Evolutionary conservation across 805 yeast genomes (phyloP).

Genomic region (Saturnispora dispora): DNA sequence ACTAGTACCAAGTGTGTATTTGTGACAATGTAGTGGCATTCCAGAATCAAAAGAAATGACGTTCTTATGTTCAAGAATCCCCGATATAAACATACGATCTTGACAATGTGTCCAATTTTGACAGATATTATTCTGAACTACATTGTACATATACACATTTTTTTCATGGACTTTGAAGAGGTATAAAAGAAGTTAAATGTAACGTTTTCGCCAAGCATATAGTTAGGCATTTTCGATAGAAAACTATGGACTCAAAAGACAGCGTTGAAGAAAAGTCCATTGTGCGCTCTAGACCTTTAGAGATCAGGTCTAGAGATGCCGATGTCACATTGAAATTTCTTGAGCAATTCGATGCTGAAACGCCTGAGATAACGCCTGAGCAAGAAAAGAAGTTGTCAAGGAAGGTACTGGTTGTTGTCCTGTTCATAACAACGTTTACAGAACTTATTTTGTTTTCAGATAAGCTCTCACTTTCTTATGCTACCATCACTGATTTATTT

Average conservation of each 20-base stretch:
- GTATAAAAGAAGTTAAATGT: neutral
- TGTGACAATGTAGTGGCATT: neutral
- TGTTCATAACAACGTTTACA: slow-evolving; percentile 20
- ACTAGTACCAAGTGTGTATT: neutral
- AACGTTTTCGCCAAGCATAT: neutral
- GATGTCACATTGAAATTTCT: slow-evolving; percentile 23
- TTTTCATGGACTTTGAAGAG: neutral
- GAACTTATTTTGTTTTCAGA: slow-evolving; percentile 30
- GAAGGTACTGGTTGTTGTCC: slow-evolving; percentile 18
- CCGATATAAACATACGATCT: neutral
- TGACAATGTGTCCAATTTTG: neutral
- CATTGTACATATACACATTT: neutral
- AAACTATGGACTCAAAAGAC: neutral
- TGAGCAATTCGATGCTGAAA: slow-evolving; percentile 16
- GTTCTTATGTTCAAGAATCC: neutral
- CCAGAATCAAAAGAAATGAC: neutral
- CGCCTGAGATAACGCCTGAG: slow-evolving; percentile 17
- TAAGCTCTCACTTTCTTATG: slow-evolving; percentile 35
- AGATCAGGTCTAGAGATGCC: slow-evolving; percentile 18
- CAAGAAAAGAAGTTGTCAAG: slow-evolving; percentile 14
- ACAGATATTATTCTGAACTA: neutral
- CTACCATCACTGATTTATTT: slow-evolving; percentile 36
- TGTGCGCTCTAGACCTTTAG: neutral
- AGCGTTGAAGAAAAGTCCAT: neutral
- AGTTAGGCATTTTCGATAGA: neutral